Percentiles rank a stretch among this genome's conserved stretches.
These are phyloP conservation scores for Pseudoscleropodium purum DNA, from an alignment of 225 moss, liverwort and hornwort species.

Conservation along the genomic window DNA sequence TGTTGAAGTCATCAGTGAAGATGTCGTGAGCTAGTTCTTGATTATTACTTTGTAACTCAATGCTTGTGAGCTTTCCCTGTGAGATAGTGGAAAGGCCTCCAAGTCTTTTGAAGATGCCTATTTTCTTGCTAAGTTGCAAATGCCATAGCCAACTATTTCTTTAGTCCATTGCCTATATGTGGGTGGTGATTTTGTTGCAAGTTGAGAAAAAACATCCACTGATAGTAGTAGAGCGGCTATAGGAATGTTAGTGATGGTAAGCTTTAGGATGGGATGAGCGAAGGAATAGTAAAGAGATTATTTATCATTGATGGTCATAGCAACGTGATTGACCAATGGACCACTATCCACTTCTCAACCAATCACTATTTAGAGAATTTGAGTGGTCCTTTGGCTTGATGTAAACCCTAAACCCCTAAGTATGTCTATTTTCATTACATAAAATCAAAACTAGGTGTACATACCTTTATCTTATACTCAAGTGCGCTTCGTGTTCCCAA, in stretches of 20 bases:
- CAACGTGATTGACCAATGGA: not conserved
- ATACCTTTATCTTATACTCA: too few relatives aligned
- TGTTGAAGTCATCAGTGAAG: accelerated
- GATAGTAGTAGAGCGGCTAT: accelerated
- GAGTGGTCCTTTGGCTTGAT: not conserved
- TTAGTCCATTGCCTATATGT: not conserved
- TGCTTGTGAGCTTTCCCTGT: not conserved
- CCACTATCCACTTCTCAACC: not conserved
- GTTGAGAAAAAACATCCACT: too few relatives aligned
- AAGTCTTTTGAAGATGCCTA: accelerated
- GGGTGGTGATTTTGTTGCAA: accelerated
- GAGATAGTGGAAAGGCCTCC: accelerated
- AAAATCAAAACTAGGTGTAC: too few relatives aligned
- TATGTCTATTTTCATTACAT: too few relatives aligned
- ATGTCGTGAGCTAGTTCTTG: not conserved
- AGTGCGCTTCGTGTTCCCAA: too few relatives aligned
- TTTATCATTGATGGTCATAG: not conserved
- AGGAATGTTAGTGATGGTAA: accelerated
- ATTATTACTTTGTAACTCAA: not conserved
- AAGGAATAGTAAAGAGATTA: not conserved
- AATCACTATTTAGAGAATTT: not conserved
- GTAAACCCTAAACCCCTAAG: not conserved
- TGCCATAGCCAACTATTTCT: not conserved
- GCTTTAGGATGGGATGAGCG: accelerated
- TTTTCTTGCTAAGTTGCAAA: not conserved